Base-by-base conservation (phyloP, 2,329 filamentous ascomycete genomes). In the Colletotrichum paranaense region DNA sequence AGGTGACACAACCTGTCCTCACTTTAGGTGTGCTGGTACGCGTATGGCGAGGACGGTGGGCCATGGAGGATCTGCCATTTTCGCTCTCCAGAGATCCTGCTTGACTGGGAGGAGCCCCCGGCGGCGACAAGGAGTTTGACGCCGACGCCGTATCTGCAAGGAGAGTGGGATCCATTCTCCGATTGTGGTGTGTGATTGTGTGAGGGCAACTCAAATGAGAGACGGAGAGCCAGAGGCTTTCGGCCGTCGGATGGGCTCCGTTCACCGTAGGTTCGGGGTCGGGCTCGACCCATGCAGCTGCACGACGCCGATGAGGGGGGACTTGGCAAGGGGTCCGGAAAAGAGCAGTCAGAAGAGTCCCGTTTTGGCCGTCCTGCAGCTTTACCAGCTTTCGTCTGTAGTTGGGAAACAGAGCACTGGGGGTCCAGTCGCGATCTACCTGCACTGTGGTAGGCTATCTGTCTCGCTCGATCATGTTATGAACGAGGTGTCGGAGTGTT, bases 1-100 rank as follows among this genome's bases (percentile, higher is more conserved):
- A 75, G 46, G 74, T 75, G 19, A 75, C 74, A 57, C 74, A 75
- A 16, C 74, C 74, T 19, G 74, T 75, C 35, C 74, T 68, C 12
- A 75, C 74, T 49, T 75, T 75, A 28, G 74, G 68, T 11, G 73
- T 69, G 72, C 74, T 75, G 26, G 74, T 75, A 8, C 74, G 74
- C 35, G 73, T 75, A 8, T 67, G 65, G 52, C 72, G 72, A 14
- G 64, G 63, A 14, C 69, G 72, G 55, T 73, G 56, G 42, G 56
- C 16, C n/a, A 73, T 11, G 5, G 56, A 32, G 11, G 53, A 8
- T 14, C 56, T 56, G 14, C 46, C 16, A 22, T 35, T 24, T n/a
- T 62, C 67, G 60, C 59, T 62, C 12, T 73, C 70, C 6, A 73
- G 32, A 28, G 67, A 70, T 28, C 28, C 67, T 26, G 62, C 60